Percentiles rank a stretch among this genome's conserved stretches.
These are phyloP conservation scores for Cladosporium sphaerospermum DNA, from an alignment of 2,329 filamentous ascomycete species.

Conservation along the genomic window DNA sequence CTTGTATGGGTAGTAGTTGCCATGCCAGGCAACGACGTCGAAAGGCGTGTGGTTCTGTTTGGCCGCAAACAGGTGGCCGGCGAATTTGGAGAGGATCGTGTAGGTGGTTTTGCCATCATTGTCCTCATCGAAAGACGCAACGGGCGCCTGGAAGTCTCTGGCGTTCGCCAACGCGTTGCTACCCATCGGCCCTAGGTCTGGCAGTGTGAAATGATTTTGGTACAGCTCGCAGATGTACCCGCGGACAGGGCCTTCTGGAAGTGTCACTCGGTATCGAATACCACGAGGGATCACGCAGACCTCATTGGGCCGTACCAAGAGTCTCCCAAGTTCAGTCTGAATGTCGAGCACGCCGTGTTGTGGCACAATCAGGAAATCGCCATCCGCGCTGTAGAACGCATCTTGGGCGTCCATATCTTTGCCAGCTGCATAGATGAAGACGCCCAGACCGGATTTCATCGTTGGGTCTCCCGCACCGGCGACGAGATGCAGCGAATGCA, in stretches of 20 bases:
- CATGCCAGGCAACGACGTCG: slow-evolving; percentile 67
- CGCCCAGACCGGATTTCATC: slow-evolving; percentile 71
- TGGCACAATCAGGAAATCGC: slow-evolving; percentile 60
- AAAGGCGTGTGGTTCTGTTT: slow-evolving; percentile 62
- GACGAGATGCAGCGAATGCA: slow-evolving; percentile 63
- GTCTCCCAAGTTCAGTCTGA: slow-evolving; percentile 59
- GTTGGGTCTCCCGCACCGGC: slow-evolving; percentile 75
- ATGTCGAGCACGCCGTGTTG: slow-evolving; percentile 61
- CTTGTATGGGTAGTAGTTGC: slow-evolving; percentile 59
- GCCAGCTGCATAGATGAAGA: slow-evolving; percentile 73
- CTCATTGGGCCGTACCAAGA: slow-evolving; percentile 62
- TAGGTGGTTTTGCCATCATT: slow-evolving; percentile 50
- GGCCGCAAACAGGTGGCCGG: slow-evolving; percentile 54
- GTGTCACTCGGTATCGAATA: slow-evolving; percentile 55
- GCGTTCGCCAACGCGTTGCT: slow-evolving; percentile 60
- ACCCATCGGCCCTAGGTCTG: slow-evolving; percentile 61
- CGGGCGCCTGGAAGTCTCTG: slow-evolving; percentile 59
- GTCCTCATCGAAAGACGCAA: slow-evolving; percentile 51
- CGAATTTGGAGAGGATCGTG: slow-evolving; percentile 56
- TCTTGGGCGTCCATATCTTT: slow-evolving; percentile 67
- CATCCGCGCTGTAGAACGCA: slow-evolving; percentile 77
- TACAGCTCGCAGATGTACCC: slow-evolving; percentile 65
- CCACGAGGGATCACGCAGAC: slow-evolving; percentile 61
- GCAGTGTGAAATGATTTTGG: slow-evolving; percentile 58
- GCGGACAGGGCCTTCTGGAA: slow-evolving; percentile 54